Evolutionary conservation across 208 protist species (phyloP).

Genomic region (Trypanosoma brucei): DNA sequence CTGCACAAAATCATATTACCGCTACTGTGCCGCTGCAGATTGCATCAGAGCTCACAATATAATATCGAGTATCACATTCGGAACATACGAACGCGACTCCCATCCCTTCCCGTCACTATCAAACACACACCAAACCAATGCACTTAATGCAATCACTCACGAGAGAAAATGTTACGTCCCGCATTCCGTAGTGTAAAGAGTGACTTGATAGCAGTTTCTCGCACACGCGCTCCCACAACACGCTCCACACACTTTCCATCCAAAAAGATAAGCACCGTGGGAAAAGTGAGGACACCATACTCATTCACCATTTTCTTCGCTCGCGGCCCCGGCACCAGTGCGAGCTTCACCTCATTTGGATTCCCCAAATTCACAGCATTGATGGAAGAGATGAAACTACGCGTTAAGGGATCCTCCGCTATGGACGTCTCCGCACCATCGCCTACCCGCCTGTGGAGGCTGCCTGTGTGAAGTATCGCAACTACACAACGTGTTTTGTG

Average conservation of each 20-base stretch:
- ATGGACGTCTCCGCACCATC: conserved; percentile 16
- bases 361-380: conserved; percentile 76
- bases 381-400: conserved; percentile 74
- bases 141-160: conserved; percentile 23
- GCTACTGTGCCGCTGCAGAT: too few relatives aligned
- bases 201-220: conserved; percentile 80
- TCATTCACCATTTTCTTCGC: conserved; percentile 54
- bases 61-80: too few relatives aligned
- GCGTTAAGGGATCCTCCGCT: conserved; percentile 51
- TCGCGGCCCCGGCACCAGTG: conserved; percentile 64
- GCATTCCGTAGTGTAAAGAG: conserved; percentile 79
- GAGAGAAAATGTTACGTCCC: conserved; percentile 62
- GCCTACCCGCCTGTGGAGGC: conserved; percentile 5
- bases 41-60: too few relatives aligned
- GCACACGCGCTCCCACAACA: conserved; percentile 53
- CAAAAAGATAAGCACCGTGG: conserved; percentile 69
- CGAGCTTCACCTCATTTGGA: conserved; percentile 69
- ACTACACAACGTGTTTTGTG: conserved; percentile 59
- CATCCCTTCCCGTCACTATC: not conserved
- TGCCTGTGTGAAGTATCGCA: conserved; percentile 64
- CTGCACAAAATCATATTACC: too few relatives aligned
- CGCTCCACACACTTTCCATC: conserved; percentile 65
- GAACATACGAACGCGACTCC: too few relatives aligned
- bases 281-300: conserved; percentile 72
- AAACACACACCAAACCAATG: not conserved